Evolutionary conservation across 179 eudicot species (phyloP), one percentile per base, ranked within the genome.

Genomic region (Amaranthus tricolor): DNA sequence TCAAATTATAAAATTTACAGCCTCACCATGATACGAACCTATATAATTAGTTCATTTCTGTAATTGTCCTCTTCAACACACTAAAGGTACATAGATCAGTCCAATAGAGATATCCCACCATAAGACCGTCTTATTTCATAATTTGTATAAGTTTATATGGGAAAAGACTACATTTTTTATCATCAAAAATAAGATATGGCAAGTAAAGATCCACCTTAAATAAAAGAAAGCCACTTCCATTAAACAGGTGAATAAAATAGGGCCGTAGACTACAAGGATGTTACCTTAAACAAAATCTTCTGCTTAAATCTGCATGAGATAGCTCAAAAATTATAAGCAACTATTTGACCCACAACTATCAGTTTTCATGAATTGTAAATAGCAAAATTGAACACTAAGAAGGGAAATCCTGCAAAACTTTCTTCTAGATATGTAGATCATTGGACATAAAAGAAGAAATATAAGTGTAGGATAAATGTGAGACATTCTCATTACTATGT

Each of bases 401-500:
- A 15, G 47, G n/a, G 15, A 14, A n/a, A 62, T 49, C 1, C 10
- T 43, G 6, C 31, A 8, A 73, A 14, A 6, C 17, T 50, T 50
- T 12, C 12, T n/a, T 20, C 58, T 44, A 52, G 47, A 50, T 15
- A 65, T 8, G 62, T 49, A 40, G n/a, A 49, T 13, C 24, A 8
- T 66, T 16, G 4, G 5, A 10, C 5, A 19, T 60, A 49, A 14
- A 16, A 74, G 8, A 1, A 11, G 58, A 66, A 63, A 60, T 45
- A 8, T 0, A 65, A 40, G 17, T 75, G 60, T 16, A 70, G 48
- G 68, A 51, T 43, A 56, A 21, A 24, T 64, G 24, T 57, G 10
- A 60, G 15, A 69, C 8, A 17, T 47, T 70, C 15, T 64, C 68
- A 64, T 20, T 51, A 70, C 61, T 75, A 79, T 79, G 71, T 62